Conservation (phyloP, 176 grass and related monocot genomes). For the Hsuehochloa calcarea region DNA sequence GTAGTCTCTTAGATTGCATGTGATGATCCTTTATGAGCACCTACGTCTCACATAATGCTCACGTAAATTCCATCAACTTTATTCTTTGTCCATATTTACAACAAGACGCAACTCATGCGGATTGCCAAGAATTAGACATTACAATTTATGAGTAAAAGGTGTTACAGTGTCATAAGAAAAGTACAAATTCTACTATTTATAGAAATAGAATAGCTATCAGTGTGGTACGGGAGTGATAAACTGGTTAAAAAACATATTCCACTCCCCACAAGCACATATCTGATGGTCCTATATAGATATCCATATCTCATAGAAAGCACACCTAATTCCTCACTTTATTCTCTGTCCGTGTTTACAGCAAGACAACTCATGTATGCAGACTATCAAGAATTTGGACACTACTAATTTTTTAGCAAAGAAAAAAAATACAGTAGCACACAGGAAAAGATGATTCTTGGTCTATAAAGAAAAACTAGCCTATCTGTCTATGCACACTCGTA, state of each 20-base stretch:
- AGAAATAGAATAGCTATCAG: not conserved
- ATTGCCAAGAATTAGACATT: constrained; percentile 42
- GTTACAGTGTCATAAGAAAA: not conserved
- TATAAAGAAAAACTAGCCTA: not conserved
- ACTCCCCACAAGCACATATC: not conserved
- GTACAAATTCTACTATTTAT: not conserved
- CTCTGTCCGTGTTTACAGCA: not conserved
- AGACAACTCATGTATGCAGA: constrained; percentile 3
- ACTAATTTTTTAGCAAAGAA: not conserved
- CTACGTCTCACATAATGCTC: constrained; percentile 6
- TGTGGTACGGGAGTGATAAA: not conserved
- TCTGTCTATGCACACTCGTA: not conserved
- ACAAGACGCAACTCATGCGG: constrained; percentile 20
- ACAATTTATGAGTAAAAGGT: not conserved
- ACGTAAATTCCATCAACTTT: constrained; percentile 31
- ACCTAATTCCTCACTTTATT: not conserved
- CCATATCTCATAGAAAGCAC: not conserved
- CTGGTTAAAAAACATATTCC: not conserved
- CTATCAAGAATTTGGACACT: not conserved
- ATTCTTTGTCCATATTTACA: constrained; percentile 45
- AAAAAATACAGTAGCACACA: not conserved
- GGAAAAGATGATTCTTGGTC: not conserved
- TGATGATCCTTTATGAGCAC: constrained; percentile 38
- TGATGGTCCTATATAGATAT: not conserved
- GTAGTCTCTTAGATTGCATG: not conserved